Evolutionary conservation across 352 stramenopile species (phyloP), one percentile per base, ranked within the genome.

Genomic region (Pythium insidiosum): DNA sequence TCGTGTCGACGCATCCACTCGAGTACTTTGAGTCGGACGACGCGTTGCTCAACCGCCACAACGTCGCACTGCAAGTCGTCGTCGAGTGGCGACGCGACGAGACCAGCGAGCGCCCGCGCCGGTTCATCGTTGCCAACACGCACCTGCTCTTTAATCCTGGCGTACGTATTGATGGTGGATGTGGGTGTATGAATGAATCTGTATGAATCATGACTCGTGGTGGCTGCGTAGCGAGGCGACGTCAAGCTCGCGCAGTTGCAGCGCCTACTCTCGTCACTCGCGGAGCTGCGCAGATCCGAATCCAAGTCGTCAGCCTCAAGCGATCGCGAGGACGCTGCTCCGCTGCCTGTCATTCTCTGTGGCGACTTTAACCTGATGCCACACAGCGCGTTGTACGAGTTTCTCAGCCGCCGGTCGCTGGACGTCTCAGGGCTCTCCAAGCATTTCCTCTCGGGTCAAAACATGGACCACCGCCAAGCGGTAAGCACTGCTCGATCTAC

Each of bases 71-170:
- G 21, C 56, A 58, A 19, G 56, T 61, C 20, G 64, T 83, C 5
- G 43, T 87, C 11, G 61, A 73, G 38, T 60, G 52, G 29, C 12
- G 9, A 34, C 9, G 28, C 9, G 5, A 29, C 25, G n/a, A n/a
- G n/a, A n/a, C n/a, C 6, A 40, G 44, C 24, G 45, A 24, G 0
- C 20, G 18, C 5, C 53, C 58, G 0, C 47, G 57, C 30, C 72
- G 57, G 10, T 77, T 84, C 23, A 28, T 84, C 4, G 50, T 84
- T 13, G 67, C 71, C n/a, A 84, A 69, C 33, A 87, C 74, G 11
- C 74, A 87, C 42, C 47, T 87, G 37, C 57, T 87, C 12, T 87
- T 87, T 52, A 87, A 87, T 26, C 74, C 74, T 2, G 66, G 68
- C 35, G 74, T 87, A 35, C 16, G 60, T 56, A 7, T 45, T 1